These are phyloP conservation scores for Erodium maritimum DNA, from an alignment of 345 rosid genomes.

Conservation along the genomic window DNA sequence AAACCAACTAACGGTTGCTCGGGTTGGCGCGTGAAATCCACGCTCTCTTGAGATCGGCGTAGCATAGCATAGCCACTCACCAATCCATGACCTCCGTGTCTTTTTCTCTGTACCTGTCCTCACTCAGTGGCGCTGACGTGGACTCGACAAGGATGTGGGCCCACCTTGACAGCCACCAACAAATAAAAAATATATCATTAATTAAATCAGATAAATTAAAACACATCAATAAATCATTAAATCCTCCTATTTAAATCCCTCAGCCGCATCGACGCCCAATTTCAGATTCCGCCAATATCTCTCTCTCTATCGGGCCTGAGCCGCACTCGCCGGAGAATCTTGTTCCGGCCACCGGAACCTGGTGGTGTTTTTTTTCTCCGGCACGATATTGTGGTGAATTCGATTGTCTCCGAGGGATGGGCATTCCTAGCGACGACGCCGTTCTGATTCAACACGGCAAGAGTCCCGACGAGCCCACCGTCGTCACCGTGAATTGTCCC, in stretches of 20 bases:
- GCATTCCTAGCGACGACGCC: constrained; percentile 48
- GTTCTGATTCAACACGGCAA: constrained; percentile 36
- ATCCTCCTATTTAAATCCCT: background rate
- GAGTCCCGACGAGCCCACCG: constrained; percentile 28
- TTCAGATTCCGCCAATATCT: background rate
- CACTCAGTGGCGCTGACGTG: constrained; percentile 8
- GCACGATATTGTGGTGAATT: background rate
- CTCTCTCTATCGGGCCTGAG: background rate
- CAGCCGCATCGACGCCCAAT: too few relatives aligned
- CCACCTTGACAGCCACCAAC: constrained; percentile 12
- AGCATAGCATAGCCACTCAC: too few relatives aligned
- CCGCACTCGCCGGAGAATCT: background rate
- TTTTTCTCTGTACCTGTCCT: constrained; percentile 4
- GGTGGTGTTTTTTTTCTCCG: too few relatives aligned
- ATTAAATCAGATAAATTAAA: background rate
- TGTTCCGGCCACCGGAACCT: background rate
- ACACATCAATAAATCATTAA: too few relatives aligned
- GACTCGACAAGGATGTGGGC: constrained; percentile 8
- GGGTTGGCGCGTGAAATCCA: too few relatives aligned
- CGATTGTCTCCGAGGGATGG: constrained; percentile 18
- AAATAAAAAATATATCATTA: background rate
- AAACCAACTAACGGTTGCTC: too few relatives aligned
- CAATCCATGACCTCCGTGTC: too few relatives aligned
- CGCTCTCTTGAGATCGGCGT: too few relatives aligned
- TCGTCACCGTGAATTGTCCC: constrained; percentile 68